Percentiles rank a stretch among this genome's conserved stretches.
Evolutionary conservation across 1,284 basidiomycete species (phyloP).

Genomic region (Anthracocystis panici-leucophaei): DNA sequence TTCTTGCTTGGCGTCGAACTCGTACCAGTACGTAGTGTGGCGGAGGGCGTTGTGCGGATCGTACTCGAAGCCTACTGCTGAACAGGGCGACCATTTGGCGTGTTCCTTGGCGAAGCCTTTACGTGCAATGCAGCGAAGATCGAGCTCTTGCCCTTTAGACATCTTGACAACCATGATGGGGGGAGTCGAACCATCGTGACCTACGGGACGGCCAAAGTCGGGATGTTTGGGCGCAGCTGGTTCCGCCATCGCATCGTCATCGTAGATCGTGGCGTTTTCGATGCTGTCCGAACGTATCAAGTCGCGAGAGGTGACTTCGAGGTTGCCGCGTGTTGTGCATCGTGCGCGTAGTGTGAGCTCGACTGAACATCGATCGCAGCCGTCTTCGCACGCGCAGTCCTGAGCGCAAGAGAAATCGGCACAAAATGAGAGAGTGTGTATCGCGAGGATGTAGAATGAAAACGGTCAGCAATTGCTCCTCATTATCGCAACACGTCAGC

Average conservation of each 20-base stretch:
- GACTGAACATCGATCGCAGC: slow-evolving; percentile 85
- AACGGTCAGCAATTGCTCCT: neutral
- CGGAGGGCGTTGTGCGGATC: slow-evolving; percentile 97
- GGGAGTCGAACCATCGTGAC: slow-evolving; percentile 73
- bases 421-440: neutral
- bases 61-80: slow-evolving; percentile 95
- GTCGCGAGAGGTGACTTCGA: slow-evolving; percentile 80
- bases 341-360: slow-evolving; percentile 79
- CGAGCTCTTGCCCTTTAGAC: slow-evolving; percentile 91
- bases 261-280: slow-evolving; percentile 46
- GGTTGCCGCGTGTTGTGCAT: slow-evolving; percentile 75
- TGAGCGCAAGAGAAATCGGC: slow-evolving; percentile 63
- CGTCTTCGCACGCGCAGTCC: slow-evolving; percentile 86
- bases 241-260: slow-evolving; percentile 54
- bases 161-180: slow-evolving; percentile 88
- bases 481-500: neutral
- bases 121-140: slow-evolving; percentile 87
- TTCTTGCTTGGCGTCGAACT: slow-evolving; percentile 72
- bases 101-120: slow-evolving; percentile 99
- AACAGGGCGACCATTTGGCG: slow-evolving; percentile 98
- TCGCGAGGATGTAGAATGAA: too few species aligned
- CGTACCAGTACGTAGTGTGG: slow-evolving; percentile 96
- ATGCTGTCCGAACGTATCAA: slow-evolving; percentile 61
- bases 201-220: slow-evolving; percentile 86
- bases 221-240: slow-evolving; percentile 70